Conservation (phyloP, 257 asterid species). For the Petunia secreta region DNA sequence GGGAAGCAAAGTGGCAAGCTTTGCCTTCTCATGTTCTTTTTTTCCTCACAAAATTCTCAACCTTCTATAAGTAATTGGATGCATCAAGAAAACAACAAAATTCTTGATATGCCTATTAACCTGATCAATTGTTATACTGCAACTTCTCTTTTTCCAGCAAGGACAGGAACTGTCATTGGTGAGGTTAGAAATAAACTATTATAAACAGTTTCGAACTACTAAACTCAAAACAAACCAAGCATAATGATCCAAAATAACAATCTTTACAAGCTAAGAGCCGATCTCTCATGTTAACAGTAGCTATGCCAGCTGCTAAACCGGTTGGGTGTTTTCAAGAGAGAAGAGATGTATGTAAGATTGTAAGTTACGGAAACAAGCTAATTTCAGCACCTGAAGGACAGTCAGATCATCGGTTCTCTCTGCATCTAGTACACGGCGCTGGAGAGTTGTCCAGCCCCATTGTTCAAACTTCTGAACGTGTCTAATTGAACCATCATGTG, state of each 20-base stretch:
- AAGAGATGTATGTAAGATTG: not conserved
- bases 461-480: constrained; percentile 93
- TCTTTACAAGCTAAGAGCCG: not conserved
- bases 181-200: constrained; percentile 12
- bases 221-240: not conserved
- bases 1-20: not conserved
- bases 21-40: not conserved
- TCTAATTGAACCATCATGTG: constrained; percentile 90
- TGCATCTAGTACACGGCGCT: constrained; percentile 88
- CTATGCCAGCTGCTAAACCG: not conserved
- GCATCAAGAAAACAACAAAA: not conserved
- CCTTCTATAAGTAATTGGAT: not conserved
- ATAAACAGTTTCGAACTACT: constrained; percentile 16
- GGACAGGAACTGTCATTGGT: not conserved
- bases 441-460: constrained; percentile 98
- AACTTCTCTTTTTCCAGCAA: not conserved
- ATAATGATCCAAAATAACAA: not conserved
- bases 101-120: not conserved
- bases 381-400: constrained; percentile 66
- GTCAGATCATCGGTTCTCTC: constrained; percentile 78
- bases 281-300: constrained; percentile 2
- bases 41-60: not conserved
- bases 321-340: not conserved
- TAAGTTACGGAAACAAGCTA: constrained; percentile 22
- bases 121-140: not conserved